Evolutionary conservation across 1,284 basidiomycete species (phyloP).

Genomic region (Peniophora sp.): DNA sequence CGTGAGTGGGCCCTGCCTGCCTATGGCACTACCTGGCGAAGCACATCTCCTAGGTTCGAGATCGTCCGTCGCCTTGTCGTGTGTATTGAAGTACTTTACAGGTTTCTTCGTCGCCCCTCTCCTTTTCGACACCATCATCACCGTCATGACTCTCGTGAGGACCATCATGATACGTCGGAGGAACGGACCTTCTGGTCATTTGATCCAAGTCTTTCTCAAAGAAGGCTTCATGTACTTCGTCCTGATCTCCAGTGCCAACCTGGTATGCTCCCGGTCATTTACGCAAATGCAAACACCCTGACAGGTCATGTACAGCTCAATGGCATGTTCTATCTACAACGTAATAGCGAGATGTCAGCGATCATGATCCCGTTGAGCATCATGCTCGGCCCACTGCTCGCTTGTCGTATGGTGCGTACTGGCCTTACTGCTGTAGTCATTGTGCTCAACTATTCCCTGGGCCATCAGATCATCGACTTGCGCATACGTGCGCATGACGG

Average conservation of each 20-base stretch:
- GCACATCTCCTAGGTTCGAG: not conserved
- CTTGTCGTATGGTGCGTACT: not conserved
- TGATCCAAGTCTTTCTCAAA: not conserved
- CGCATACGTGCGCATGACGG: no score
- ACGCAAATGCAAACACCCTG: not conserved
- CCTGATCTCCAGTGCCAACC: not conserved
- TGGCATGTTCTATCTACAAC: not conserved
- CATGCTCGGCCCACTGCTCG: not conserved
- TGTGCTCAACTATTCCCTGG: not conserved
- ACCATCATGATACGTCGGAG: not conserved
- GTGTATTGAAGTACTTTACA: not conserved
- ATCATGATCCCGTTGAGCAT: not conserved
- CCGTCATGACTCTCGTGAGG: not conserved
- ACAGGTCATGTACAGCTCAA: not conserved
- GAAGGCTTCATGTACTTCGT: not conserved
- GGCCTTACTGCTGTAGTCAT: not conserved
- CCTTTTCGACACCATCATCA: not conserved
- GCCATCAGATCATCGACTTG: not conserved
- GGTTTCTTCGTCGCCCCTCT: conserved; percentile 1
- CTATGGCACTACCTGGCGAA: not conserved
- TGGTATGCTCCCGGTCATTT: not conserved
- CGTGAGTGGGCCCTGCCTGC: not conserved
- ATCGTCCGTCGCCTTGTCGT: not conserved
- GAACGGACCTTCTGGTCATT: not conserved
- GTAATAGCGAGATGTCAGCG: not conserved